Conservation (phyloP, 441 rosid species). For the Pelargonium citronellum region DNA sequence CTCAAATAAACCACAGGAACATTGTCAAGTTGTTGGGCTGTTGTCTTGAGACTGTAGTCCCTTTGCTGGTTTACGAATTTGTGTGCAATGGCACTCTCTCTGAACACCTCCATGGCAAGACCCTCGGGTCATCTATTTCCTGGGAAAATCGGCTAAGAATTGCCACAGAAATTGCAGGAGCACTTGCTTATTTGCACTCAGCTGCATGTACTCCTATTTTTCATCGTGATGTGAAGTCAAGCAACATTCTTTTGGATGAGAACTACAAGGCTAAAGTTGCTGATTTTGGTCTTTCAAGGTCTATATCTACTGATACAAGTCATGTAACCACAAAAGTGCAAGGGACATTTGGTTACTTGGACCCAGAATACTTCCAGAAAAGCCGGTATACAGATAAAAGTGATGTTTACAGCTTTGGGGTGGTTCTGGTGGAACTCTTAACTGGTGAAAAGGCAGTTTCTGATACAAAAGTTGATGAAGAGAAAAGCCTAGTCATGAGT, state of each 20-base stretch:
- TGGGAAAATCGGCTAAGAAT: constrained; percentile 17
- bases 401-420: constrained; percentile 17
- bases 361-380: constrained; percentile 20
- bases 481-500: constrained; percentile 17
- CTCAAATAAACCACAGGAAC: constrained; percentile 25
- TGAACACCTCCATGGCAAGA: constrained; percentile 8
- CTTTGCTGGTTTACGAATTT: constrained; percentile 21
- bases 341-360: constrained; percentile 27
- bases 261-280: constrained; percentile 14
- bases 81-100: constrained; percentile 19
- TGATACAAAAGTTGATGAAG: constrained; percentile 17
- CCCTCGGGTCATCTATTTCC: constrained; percentile 2
- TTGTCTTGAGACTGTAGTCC: constrained; percentile 19
- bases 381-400: constrained; percentile 20
- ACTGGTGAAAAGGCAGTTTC: constrained; percentile 22
- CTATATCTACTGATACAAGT: constrained; percentile 18
- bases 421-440: constrained; percentile 19
- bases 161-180: constrained; percentile 19
- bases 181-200: constrained; percentile 18
- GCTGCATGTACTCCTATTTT: constrained; percentile 17
- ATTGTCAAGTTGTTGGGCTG: constrained; percentile 21
- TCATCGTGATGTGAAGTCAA: constrained; percentile 23
- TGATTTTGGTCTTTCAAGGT: constrained; percentile 20
- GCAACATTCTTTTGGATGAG: constrained; percentile 25
- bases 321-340: constrained; percentile 20